These are phyloP conservation scores for Alternaria hordeiaustralica DNA, from an alignment of 2,329 filamentous ascomycete species.

Conservation along the genomic window DNA sequence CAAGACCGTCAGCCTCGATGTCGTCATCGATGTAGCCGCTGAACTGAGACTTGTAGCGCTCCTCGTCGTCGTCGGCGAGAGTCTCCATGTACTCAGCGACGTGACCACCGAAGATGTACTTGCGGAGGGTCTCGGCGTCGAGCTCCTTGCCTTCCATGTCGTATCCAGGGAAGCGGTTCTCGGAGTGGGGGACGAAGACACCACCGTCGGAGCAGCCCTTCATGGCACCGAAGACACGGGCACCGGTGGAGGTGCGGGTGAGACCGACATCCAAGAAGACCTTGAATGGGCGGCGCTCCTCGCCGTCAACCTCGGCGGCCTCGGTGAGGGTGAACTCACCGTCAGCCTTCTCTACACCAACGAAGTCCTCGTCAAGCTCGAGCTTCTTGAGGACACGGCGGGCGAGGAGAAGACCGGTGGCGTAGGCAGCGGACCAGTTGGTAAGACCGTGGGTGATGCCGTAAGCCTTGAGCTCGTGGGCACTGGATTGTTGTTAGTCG, in stretches of 20 bases:
- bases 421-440: constrained; percentile 99
- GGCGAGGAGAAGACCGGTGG: constrained; percentile 94
- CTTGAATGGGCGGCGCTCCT: constrained; percentile 97
- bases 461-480: constrained; percentile 97
- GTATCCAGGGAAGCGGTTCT: constrained; percentile 99
- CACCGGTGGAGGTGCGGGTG: constrained; percentile 94
- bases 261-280: constrained; percentile 98
- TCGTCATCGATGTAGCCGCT: constrained; percentile 97
- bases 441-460: constrained; percentile 98
- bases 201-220: constrained; percentile 99
- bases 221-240: constrained; percentile 98
- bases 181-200: constrained; percentile 95
- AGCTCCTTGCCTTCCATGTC: constrained; percentile 98
- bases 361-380: constrained; percentile 88
- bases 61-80: constrained; percentile 98
- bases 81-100: constrained; percentile 99
- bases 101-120: constrained; percentile 99
- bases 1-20: constrained; percentile 92
- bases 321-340: constrained; percentile 97
- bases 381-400: constrained; percentile 98
- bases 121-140: constrained; percentile 93
- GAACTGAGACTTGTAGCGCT: constrained; percentile 99
- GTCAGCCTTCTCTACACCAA: constrained; percentile 94
- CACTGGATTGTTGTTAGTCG: constrained; percentile 46
- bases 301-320: constrained; percentile 88